Evolutionary conservation across 1,284 basidiomycete genomes (phyloP).

Genomic region (Ceratobasidium sp.): DNA sequence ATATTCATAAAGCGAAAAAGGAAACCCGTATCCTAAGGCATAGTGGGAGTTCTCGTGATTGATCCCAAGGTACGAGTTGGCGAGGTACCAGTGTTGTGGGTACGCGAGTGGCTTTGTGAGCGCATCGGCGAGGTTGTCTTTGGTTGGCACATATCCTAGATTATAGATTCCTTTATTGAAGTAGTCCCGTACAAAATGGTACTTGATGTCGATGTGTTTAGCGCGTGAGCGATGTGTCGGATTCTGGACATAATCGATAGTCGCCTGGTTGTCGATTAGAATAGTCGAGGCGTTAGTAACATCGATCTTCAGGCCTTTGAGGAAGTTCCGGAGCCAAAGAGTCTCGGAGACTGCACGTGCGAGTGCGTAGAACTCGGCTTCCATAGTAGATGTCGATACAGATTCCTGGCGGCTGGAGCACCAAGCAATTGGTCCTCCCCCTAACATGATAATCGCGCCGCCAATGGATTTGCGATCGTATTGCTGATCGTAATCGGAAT

Average conservation of each 20-base stretch:
- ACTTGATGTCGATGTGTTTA: constrained; percentile 57
- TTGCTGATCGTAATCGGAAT: constrained; percentile 20
- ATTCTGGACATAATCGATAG: constrained; percentile 51
- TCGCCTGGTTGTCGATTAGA: constrained; percentile 53
- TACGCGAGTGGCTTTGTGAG: constrained; percentile 49
- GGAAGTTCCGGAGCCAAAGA: constrained; percentile 34
- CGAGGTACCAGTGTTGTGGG: constrained; percentile 1
- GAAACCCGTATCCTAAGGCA: neutral
- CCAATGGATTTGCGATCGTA: constrained; percentile 10
- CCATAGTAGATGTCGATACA: constrained; percentile 38
- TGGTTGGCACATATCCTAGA: constrained; percentile 45
- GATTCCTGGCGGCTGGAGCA: constrained; percentile 48
- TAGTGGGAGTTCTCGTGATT: neutral
- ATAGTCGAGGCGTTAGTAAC: constrained; percentile 40
- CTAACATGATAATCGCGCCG: neutral
- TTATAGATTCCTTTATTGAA: constrained; percentile 46
- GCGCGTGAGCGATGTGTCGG: constrained; percentile 52
- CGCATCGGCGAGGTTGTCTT: constrained; percentile 46
- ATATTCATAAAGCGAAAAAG: neutral
- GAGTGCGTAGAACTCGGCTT: constrained; percentile 41
- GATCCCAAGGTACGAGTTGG: neutral
- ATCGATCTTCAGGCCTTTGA: neutral
- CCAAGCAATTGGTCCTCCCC: constrained; percentile 55
- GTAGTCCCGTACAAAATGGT: constrained; percentile 54
- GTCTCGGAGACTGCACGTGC: neutral